Percentiles rank a stretch among this genome's conserved stretches.
Evolutionary conservation across 345 rosid genomes (phyloP).

Genomic region (Aurinia saxatilis): DNA sequence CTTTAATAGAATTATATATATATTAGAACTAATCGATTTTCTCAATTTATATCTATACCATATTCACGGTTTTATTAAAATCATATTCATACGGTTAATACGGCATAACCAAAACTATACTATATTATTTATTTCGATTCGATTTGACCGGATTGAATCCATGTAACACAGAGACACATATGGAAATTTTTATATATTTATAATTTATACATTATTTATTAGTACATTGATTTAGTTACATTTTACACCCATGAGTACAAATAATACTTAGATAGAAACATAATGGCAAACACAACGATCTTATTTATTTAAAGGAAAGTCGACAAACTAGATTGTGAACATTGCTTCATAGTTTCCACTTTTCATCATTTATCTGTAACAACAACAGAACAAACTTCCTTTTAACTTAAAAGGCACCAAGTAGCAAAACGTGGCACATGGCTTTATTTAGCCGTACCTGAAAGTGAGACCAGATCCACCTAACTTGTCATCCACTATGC

Average conservation of each 20-base stretch:
- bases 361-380: background rate
- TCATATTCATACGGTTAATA: no score
- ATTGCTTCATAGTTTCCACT: constrained; percentile 12
- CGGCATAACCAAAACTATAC: no score
- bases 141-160: no score
- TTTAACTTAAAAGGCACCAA: background rate
- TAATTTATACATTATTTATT: background rate
- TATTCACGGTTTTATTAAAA: no score
- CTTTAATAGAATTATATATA: no score
- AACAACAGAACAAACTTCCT: background rate
- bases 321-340: constrained; percentile 3
- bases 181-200: background rate
- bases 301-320: background rate
- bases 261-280: background rate
- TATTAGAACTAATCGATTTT: no score
- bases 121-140: no score
- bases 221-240: background rate
- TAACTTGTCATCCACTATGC: constrained; percentile 36
- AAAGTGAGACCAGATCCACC: constrained; percentile 45
- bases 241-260: background rate
- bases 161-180: background rate
- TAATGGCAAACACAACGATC: constrained; percentile 5
- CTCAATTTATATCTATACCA: no score
- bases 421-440: background rate
- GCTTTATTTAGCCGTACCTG: constrained; percentile 22